Conservation (phyloP, 805 yeast species). For the Martiniozyma abietophila region DNA sequence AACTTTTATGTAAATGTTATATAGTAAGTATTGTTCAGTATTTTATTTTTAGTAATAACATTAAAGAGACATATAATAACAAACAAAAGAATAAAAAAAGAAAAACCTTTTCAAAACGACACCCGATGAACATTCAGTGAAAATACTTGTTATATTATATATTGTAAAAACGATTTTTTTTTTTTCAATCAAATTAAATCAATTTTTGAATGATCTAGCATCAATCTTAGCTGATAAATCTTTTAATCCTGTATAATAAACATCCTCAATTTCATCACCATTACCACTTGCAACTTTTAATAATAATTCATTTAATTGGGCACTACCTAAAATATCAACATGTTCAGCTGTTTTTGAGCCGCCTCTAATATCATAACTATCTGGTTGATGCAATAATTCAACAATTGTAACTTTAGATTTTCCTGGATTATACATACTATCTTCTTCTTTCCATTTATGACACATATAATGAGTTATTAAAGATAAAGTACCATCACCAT, state of each 20-base stretch:
- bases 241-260: slow-evolving; percentile 47
- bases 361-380: slow-evolving; percentile 87
- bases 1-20: too few relatives aligned
- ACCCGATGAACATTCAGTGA: too few relatives aligned
- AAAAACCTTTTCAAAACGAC: too few relatives aligned
- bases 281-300: slow-evolving; percentile 75
- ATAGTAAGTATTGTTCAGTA: too few relatives aligned
- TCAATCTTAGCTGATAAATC: slow-evolving; percentile 9
- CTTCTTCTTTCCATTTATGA: slow-evolving; percentile 72
- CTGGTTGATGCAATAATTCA: slow-evolving; percentile 91
- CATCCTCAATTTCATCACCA: slow-evolving; percentile 58
- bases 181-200: too few relatives aligned
- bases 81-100: too few relatives aligned
- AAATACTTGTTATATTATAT: too few relatives aligned
- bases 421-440: slow-evolving; percentile 73
- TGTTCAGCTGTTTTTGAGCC: slow-evolving; percentile 98
- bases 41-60: too few relatives aligned
- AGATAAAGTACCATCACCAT: slow-evolving; percentile 96
- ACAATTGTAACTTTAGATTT: slow-evolving; percentile 64
- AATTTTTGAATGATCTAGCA: too few relatives aligned
- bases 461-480: slow-evolving; percentile 81
- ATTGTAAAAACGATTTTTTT: too few relatives aligned
- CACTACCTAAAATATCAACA: slow-evolving; percentile 90
- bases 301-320: slow-evolving; percentile 82
- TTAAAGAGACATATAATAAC: too few relatives aligned